Evolutionary conservation across 164 flowering plant species (phyloP).

Genomic region (Malania oleifera): DNA sequence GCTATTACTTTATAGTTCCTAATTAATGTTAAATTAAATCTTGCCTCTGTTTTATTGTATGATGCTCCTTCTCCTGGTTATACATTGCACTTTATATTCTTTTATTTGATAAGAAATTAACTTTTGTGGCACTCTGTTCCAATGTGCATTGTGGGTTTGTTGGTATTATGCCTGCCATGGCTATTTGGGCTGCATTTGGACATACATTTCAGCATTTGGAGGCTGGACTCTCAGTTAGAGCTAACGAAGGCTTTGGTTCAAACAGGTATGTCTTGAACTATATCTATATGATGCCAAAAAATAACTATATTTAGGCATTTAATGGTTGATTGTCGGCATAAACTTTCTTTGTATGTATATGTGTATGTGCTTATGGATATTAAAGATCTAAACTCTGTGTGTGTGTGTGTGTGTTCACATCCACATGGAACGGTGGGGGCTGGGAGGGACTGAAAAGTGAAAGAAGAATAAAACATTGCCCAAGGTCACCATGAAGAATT

Average conservation of each 20-base stretch:
- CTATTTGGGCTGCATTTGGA: not conserved
- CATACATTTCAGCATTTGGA: constrained; percentile 62
- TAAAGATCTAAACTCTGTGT: too few relatives aligned
- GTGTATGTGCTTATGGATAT: too few relatives aligned
- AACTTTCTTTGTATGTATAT: not conserved
- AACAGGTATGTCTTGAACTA: constrained; percentile 45
- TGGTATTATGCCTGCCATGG: constrained; percentile 4
- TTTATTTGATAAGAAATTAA: not conserved
- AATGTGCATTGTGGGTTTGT: not conserved
- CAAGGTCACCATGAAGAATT: too few relatives aligned
- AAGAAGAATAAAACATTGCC: too few relatives aligned
- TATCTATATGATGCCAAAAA: too few relatives aligned
- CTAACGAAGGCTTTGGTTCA: constrained; percentile 57
- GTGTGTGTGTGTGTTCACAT: too few relatives aligned
- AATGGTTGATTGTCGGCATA: not conserved
- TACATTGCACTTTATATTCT: not conserved
- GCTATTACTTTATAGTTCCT: constrained; percentile 14
- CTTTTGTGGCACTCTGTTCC: not conserved
- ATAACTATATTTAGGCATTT: not conserved
- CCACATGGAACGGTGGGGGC: too few relatives aligned
- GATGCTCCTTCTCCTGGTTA: not conserved
- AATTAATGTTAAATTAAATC: not conserved
- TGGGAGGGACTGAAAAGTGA: too few relatives aligned
- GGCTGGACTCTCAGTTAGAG: constrained; percentile 78
- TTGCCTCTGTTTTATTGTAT: not conserved